Conservation (phyloP, 2,329 filamentous ascomycete genomes). For the Zasmidium cellare region DNA sequence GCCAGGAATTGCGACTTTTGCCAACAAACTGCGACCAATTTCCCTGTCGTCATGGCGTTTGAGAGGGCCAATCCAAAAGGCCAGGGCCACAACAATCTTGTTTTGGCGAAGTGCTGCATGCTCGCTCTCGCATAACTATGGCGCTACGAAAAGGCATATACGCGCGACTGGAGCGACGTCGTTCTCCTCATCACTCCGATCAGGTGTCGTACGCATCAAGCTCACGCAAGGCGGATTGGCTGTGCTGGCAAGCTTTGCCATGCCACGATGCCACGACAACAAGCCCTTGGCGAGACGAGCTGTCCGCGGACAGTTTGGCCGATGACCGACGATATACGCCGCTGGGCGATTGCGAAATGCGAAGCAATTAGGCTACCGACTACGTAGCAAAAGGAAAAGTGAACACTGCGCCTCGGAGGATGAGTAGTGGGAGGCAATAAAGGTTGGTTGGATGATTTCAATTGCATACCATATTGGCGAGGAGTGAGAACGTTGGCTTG, state of each 20-base stretch:
- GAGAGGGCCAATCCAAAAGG: not conserved
- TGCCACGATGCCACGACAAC: slow-evolving; percentile 5
- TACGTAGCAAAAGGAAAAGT: no score
- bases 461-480: no score
- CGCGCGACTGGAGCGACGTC: not conserved
- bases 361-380: no score
- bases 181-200: not conserved
- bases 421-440: no score
- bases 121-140: not conserved
- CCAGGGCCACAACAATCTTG: not conserved
- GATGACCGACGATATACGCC: no score
- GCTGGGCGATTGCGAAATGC: not conserved
- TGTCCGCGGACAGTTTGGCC: not conserved
- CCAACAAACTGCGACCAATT: not conserved
- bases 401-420: not conserved
- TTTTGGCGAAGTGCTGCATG: not conserved
- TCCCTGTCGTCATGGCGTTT: not conserved
- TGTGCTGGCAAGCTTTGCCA: slow-evolving; percentile 12
- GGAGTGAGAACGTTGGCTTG: no score
- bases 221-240: slow-evolving; percentile 3
- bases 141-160: not conserved
- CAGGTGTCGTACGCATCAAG: slow-evolving; percentile 1
- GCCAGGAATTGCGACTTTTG: not conserved
- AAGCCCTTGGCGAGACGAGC: not conserved
- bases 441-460: no score